phyloP scores from a whole-genome alignment of 345 rosid genomes.

The Hypericum androsaemum region DNA sequence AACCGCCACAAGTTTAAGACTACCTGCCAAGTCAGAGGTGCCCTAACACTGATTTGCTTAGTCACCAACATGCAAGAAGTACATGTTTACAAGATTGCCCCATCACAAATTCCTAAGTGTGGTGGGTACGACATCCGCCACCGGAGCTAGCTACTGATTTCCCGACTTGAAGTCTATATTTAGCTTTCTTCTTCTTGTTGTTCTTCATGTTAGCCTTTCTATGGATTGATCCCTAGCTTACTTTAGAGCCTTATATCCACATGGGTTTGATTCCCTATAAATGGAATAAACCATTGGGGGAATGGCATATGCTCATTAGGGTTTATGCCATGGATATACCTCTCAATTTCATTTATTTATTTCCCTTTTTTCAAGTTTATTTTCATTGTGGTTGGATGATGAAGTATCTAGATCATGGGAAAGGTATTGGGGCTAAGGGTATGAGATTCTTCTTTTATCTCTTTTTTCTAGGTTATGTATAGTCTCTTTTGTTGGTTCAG shows the following conservation, averaged over 20 bases:
- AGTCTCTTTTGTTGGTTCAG: background rate
- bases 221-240: no score
- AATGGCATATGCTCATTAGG: no score
- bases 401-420: background rate
- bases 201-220: no score
- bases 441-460: background rate
- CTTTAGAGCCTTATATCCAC: no score
- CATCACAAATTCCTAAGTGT: background rate
- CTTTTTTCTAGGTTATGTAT: background rate
- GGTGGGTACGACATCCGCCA: no score
- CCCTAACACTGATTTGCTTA: constrained; percentile 33
- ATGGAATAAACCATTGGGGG: no score
- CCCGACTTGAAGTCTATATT: no score
- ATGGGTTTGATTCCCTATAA: no score
- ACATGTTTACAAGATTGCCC: background rate
- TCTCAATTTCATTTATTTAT: no score
- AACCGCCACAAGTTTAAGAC: background rate
- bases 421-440: background rate
- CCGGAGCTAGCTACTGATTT: no score
- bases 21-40: constrained; percentile 30
- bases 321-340: no score
- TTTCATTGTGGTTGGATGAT: background rate
- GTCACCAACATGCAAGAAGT: background rate
- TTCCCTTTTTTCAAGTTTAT: background rate
- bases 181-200: no score